Evolutionary conservation across 139 green algal species (phyloP).

Genomic region (Picochlorum sp.): DNA sequence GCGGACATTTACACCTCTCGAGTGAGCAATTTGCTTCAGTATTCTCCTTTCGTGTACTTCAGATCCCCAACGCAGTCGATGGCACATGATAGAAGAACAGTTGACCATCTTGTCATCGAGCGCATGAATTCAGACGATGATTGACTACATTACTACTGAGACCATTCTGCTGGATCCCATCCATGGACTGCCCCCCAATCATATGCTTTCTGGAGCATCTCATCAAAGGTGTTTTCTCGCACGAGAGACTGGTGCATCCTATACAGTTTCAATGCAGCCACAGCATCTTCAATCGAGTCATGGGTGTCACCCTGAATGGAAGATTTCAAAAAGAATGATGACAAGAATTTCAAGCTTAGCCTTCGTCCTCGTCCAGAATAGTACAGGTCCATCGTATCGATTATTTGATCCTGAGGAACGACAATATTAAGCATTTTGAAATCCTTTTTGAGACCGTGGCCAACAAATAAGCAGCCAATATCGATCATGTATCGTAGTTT

Average conservation of each 20-base stretch:
- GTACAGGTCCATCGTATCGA: constrained; percentile 94
- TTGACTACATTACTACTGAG: not conserved
- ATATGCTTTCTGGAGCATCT: constrained; percentile 63
- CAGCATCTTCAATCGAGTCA: constrained; percentile 89
- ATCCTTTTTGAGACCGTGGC: constrained; percentile 91
- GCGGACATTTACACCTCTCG: constrained; percentile 77
- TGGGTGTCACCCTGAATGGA: constrained; percentile 73
- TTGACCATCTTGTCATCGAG: constrained; percentile 11
- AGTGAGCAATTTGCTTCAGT: constrained; percentile 92
- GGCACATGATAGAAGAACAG: constrained; percentile 64
- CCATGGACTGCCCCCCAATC: constrained; percentile 68
- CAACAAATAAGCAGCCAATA: constrained; percentile 77
- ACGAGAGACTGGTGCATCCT: constrained; percentile 62
- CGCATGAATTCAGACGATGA: constrained; percentile 7
- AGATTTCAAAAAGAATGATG: constrained; percentile 70
- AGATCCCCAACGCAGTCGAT: constrained; percentile 57
- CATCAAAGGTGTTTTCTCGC: constrained; percentile 49
- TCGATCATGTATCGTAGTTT: constrained; percentile 89
- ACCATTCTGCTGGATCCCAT: constrained; percentile 49
- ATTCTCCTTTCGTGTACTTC: constrained; percentile 86
- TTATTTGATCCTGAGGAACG: constrained; percentile 76
- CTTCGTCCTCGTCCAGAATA: constrained; percentile 71
- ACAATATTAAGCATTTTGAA: constrained; percentile 94
- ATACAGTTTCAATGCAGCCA: constrained; percentile 69
- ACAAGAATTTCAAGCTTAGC: constrained; percentile 86